Evolutionary conservation across 345 rosid species (phyloP).

Genomic region (Crucihimalaya himalaica): DNA sequence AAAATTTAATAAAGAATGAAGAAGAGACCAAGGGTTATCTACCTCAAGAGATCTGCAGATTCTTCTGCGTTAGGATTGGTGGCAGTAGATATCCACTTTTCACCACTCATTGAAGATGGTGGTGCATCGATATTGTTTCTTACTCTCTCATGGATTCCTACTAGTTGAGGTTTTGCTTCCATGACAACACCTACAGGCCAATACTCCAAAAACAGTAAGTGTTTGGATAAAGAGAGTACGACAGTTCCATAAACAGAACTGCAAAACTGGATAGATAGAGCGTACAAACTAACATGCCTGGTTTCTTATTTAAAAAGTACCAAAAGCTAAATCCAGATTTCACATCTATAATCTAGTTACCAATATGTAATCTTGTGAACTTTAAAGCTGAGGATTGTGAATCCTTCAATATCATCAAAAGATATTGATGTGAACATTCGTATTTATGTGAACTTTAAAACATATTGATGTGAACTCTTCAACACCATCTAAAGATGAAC

Average conservation of each 20-base stretch:
- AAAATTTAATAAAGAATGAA: background rate
- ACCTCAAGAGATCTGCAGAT: conserved; percentile 90
- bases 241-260: background rate
- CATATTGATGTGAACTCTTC: too few relatives aligned
- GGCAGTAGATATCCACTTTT: conserved; percentile 63
- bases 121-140: conserved; percentile 73
- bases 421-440: too few relatives aligned
- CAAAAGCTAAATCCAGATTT: background rate
- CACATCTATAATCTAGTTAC: background rate
- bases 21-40: background rate
- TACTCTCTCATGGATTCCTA: conserved; percentile 86
- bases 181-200: conserved; percentile 64
- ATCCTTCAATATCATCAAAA: background rate
- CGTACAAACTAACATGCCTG: background rate
- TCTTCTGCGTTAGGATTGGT: conserved; percentile 90
- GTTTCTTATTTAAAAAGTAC: background rate
- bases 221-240: background rate
- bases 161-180: conserved; percentile 85
- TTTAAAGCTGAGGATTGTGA: background rate
- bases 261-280: background rate
- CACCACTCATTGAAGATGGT: conserved; percentile 56
- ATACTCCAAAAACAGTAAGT: conserved; percentile 13
- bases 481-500: too few relatives aligned
- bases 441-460: too few relatives aligned
- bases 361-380: background rate